Percentiles rank a stretch among this genome's conserved stretches.
Conservation (phyloP, 1,284 basidiomycete genomes). For the Boletus smithii region DNA sequence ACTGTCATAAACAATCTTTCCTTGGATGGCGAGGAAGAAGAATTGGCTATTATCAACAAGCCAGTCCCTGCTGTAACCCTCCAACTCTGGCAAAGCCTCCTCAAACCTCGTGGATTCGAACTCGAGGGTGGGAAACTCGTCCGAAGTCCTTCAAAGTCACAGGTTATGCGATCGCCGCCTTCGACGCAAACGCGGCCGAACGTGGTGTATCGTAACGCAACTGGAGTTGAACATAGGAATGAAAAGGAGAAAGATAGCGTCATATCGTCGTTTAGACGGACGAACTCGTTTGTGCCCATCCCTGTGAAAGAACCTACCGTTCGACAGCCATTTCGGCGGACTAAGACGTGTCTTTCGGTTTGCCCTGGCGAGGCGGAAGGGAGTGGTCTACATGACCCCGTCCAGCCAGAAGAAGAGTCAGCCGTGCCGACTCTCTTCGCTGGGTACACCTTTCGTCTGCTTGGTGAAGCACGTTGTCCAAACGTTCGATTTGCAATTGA, state of each 20-base stretch:
- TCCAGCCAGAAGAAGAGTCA: conserved; percentile 2
- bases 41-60: conserved; percentile 51
- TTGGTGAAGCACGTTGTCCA: conserved; percentile 60
- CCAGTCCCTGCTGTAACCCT: conserved; percentile 58
- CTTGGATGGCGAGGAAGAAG: conserved; percentile 36
- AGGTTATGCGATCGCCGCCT: conserved; percentile 18
- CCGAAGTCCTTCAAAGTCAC: conserved; percentile 51
- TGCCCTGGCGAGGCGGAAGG: conserved; percentile 20
- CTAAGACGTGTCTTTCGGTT: conserved; percentile 27
- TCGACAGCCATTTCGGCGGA: conserved; percentile 50
- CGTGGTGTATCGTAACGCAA: background rate
- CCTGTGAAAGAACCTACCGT: conserved; percentile 26
- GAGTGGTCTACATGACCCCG: conserved; percentile 10
- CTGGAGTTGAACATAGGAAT: conserved; percentile 6
- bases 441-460: conserved; percentile 51
- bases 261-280: conserved; percentile 53
- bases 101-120: conserved; percentile 61
- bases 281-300: conserved; percentile 54
- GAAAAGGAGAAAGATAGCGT: conserved; percentile 39
- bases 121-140: conserved; percentile 52
- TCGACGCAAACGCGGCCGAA: conserved; percentile 14
- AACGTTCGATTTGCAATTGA: conserved; percentile 58
- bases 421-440: conserved; percentile 41
- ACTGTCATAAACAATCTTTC: conserved; percentile 21
- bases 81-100: conserved; percentile 63